Evolutionary conservation across 331 rosid species (phyloP), one percentile per base, ranked within the genome.

Genomic region (Acacia concinna): DNA sequence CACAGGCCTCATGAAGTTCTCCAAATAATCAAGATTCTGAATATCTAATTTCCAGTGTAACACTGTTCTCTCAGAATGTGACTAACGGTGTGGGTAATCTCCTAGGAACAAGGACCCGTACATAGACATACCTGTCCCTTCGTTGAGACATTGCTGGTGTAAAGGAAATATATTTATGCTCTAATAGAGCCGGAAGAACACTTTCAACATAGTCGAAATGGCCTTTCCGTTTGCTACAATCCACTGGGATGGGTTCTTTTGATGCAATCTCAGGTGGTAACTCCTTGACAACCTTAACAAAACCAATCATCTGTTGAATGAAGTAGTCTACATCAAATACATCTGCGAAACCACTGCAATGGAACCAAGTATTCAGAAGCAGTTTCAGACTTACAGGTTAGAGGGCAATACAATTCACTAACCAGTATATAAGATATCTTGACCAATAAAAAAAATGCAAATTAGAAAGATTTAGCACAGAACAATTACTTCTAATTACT

Each of bases 61-160:
- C 71, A 18, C n/a, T 9, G 20, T 49, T 7, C 7, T 41, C 23
- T 68, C 14, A 15, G 41, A 30, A 28, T 6, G 13, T 2, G 7
- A 6, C 6, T 15, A 28, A 13, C 2, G 15, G 31, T 21, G 12
- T 6, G 23, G 7, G 20, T 32, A 20, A 56, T 73, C 78, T 14
- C 77, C 32, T 41, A 37, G 44, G 30, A 78, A 59, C 1, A 51
- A 44, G 23, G 76, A 76, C 76, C 18, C 74, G 73, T 40, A 23
- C 8, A 10, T 3, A 35, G 47, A 32, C 75, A 72, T 88, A 94
- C 97, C 97, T 93, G 79, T 95, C 99, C 81, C 97, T 86, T 85
- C 98, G 90, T 77, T 95, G 99, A 75, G 98, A 93, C 91, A 88
- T 88, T 20, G 91, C 90, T n/a, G 99, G 99, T 12, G 97, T 93